These are phyloP conservation scores for Lachancea quebecensis DNA, from an alignment of 805 yeast genomes.

Conservation along the genomic window DNA sequence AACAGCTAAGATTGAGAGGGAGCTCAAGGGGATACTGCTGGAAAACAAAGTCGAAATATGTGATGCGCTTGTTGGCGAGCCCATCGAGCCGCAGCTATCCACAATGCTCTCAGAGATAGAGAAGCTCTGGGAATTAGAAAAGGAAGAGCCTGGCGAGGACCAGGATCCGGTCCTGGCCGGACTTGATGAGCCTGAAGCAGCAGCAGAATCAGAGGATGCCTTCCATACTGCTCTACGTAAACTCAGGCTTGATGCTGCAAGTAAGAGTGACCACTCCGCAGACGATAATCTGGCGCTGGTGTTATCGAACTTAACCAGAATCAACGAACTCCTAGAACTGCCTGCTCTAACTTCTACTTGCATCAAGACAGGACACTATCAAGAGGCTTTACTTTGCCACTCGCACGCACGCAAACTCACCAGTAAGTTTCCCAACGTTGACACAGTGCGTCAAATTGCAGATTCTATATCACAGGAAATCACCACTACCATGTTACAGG, in stretches of 20 bases:
- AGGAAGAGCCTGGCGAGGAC: constrained; percentile 12
- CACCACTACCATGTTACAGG: constrained; percentile 55
- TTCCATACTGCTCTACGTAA: constrained; percentile 26
- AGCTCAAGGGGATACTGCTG: constrained; percentile 36
- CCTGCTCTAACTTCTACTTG: constrained; percentile 83
- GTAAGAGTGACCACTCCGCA: not conserved
- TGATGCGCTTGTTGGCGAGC: constrained; percentile 36
- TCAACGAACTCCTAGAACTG: constrained; percentile 72
- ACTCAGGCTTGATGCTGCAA: constrained; percentile 16
- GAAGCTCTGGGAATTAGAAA: constrained; percentile 28
- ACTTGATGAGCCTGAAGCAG: constrained; percentile 11
- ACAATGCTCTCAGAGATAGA: constrained; percentile 19
- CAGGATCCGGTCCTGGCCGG: not conserved
- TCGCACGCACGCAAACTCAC: constrained; percentile 62
- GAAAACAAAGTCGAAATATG: constrained; percentile 34
- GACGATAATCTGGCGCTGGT: constrained; percentile 33
- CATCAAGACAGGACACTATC: constrained; percentile 77
- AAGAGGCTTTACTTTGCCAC: constrained; percentile 82
- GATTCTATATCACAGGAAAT: constrained; percentile 25
- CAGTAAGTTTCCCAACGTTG: constrained; percentile 52
- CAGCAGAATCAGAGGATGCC: constrained; percentile 22
- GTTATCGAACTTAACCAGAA: constrained; percentile 56
- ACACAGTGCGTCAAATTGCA: constrained; percentile 25
- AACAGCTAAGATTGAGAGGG: constrained; percentile 42
- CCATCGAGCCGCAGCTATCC: constrained; percentile 10